These are phyloP conservation scores for Pholiota conissans DNA, from an alignment of 768 basidiomycete species.

Conservation along the genomic window DNA sequence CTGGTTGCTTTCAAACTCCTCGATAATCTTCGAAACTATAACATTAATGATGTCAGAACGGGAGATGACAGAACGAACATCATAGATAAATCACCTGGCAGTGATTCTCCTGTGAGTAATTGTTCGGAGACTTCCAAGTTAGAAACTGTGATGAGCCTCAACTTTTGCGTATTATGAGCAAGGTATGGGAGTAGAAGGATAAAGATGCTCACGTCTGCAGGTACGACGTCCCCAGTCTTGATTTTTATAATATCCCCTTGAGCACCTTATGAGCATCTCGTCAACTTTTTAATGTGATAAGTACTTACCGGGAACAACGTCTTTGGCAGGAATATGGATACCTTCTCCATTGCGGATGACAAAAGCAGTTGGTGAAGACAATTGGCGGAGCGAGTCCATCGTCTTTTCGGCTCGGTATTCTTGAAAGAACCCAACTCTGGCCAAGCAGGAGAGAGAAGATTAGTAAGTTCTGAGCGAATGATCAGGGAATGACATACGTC, in stretches of 20 bases:
- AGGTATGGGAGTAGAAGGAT: not conserved
- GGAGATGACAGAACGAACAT: not conserved
- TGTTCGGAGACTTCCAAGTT: constrained; percentile 53
- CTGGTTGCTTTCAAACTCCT: constrained; percentile 28
- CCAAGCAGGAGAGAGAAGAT: not conserved
- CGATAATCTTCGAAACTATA: constrained; percentile 41
- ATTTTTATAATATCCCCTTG: constrained; percentile 38
- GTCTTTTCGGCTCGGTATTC: constrained; percentile 51
- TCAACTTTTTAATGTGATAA: not conserved
- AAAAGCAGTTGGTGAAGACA: constrained; percentile 46
- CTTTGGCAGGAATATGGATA: constrained; percentile 37
- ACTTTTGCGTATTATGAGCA: constrained; percentile 16
- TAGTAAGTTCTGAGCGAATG: not conserved
- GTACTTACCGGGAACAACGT: constrained; percentile 33
- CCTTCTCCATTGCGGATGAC: constrained; percentile 44
- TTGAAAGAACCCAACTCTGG: constrained; percentile 43
- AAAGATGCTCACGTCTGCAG: constrained; percentile 39
- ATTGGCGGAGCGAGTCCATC: constrained; percentile 48
- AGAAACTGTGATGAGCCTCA: constrained; percentile 43
- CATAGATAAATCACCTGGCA: constrained; percentile 35
- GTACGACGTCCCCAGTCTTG: constrained; percentile 41
- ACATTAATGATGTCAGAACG: no score
- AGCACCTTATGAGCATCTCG: not conserved
- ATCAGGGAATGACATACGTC: constrained; percentile 22
- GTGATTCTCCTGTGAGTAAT: constrained; percentile 51